Evolutionary conservation across 148 eudicot species (phyloP).

Genomic region (Chenopodium formosanum): DNA sequence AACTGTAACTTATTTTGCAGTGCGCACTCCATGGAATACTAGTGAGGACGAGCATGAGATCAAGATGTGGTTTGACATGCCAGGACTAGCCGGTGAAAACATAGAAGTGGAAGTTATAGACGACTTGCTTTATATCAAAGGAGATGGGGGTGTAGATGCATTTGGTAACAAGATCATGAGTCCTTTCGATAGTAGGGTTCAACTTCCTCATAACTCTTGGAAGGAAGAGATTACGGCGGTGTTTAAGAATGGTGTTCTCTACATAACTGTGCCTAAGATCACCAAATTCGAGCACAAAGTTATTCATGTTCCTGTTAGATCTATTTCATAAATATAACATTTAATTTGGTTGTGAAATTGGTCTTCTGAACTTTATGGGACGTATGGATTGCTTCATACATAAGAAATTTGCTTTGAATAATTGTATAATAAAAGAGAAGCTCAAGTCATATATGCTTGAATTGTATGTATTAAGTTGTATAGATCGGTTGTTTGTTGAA

Average conservation of each 20-base stretch:
- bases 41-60: slow-evolving; percentile 5
- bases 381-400: no score
- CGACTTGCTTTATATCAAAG: not conserved
- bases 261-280: slow-evolving; percentile 18
- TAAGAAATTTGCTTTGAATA: no score
- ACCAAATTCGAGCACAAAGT: not conserved
- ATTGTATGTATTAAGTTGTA: no score
- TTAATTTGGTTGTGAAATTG: not conserved
- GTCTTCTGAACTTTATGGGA: no score
- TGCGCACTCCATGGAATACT: slow-evolving; percentile 8
- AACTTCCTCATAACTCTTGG: not conserved
- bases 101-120: not conserved
- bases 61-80: slow-evolving; percentile 19
- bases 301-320: slow-evolving; percentile 11
- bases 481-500: no score
- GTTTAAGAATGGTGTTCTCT: slow-evolving; percentile 19
- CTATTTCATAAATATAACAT: not conserved
- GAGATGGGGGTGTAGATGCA: slow-evolving; percentile 7
- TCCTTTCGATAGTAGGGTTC: slow-evolving; percentile 10
- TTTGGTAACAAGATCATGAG: slow-evolving; percentile 16
- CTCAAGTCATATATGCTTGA: no score
- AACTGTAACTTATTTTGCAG: not conserved
- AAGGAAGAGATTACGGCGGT: slow-evolving; percentile 7
- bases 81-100: slow-evolving; percentile 8
- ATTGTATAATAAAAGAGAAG: no score